Conservation (phyloP, 352 stramenopile species). For the Blastocystis sp. region DNA sequence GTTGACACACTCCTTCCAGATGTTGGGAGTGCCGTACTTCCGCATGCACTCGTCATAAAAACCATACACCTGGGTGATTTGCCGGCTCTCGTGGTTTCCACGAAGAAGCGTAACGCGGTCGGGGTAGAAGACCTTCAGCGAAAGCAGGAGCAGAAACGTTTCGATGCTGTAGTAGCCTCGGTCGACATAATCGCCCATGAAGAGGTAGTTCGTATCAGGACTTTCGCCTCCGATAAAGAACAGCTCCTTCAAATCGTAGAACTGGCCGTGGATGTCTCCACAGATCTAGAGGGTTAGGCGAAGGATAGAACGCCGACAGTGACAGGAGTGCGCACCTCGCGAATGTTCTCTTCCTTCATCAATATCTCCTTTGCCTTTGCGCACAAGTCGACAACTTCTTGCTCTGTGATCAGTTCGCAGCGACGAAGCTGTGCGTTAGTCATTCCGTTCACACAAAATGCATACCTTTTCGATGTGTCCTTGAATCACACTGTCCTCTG, state of each 20-base stretch:
- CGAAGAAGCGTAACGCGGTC: constrained; percentile 97
- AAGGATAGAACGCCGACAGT: constrained; percentile 81
- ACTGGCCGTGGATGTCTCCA: constrained; percentile 98
- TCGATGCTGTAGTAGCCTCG: constrained; percentile 73
- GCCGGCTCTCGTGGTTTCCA: constrained; percentile 93
- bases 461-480: constrained; percentile 81
- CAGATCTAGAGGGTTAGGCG: constrained; percentile 83
- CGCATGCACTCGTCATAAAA: constrained; percentile 77
- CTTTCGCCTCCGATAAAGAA: constrained; percentile 92
- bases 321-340: constrained; percentile 96
- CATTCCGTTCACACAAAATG: background rate
- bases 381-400: constrained; percentile 93
- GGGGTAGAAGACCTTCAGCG: constrained; percentile 95
- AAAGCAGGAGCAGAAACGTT: constrained; percentile 91
- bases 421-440: constrained; percentile 73
- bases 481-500: constrained; percentile 77
- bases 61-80: constrained; percentile 94
- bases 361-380: constrained; percentile 95
- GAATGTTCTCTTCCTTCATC: constrained; percentile 97
- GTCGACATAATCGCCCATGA: constrained; percentile 99
- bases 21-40: constrained; percentile 95
- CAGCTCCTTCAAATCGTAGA: constrained; percentile 95
- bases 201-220: constrained; percentile 98
- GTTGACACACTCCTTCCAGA: constrained; percentile 97
- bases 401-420: constrained; percentile 97